Evolutionary conservation across 2,329 filamentous ascomycete species (phyloP), one percentile per base, ranked within the genome.

Genomic region (Parascedosporium putredinis): DNA sequence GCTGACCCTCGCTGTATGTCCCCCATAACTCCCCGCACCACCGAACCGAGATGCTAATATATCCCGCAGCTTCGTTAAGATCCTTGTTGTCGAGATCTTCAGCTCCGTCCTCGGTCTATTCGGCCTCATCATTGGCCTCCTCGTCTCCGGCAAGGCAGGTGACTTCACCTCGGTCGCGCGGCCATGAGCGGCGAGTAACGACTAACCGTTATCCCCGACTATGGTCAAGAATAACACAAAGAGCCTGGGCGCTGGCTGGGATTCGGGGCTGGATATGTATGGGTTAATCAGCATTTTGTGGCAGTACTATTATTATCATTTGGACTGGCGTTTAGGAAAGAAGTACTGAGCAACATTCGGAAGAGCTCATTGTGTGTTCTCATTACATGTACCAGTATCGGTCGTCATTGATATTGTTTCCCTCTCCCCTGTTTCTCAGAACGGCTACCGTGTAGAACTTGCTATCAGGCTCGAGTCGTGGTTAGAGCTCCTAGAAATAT

Each of bases 41-140:
- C 6, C 10, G 31, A 8, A 10, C 25, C 2, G 29, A 10, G 12
- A 2, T 34, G 18, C 25, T 38, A 46, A 33, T 33, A 53, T 14
- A 3, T 7, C 7, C 10, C 47, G 6, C 51, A 95, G 90, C 50
- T 98, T 98, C 69, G 91, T 98, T 70, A 96, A 95, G 73, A 95
- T 98, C 58, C 82, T 98, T 48, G 91, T 98, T 58, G 94, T 98
- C 62, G 94, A 98, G 70, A 98, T 98, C 66, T 98, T 98, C 75
- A 96, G 90, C 65, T 97, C 91, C 36, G 91, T 98, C 45, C 77
- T 98, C 9, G 93, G 94, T 55, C 81, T 98, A 3, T 98, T 98
- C 62, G 94, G 93, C 52, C 77, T 98, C 55, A 98, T 98, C 62
- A 83, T 98, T 58, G 93, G 94, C 43, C 78, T 98, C 50, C 75